Evolutionary conservation across 2,329 filamentous ascomycete species (phyloP), one percentile per base, ranked within the genome.

Genomic region (Chrysosporium queenslandicum): DNA sequence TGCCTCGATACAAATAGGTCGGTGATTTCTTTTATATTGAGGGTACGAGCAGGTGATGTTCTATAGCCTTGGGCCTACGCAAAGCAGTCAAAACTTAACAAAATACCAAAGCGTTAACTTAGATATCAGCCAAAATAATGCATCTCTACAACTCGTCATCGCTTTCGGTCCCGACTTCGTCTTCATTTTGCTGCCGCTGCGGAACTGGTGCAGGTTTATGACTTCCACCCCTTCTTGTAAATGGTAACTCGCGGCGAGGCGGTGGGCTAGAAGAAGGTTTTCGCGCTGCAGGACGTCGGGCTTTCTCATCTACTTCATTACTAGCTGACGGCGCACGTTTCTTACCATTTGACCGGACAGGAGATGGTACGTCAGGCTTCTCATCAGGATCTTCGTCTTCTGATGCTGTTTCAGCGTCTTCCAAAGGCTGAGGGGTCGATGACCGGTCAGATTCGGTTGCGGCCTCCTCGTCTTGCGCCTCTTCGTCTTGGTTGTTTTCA

Each of bases 171-270:
- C 63, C 64, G 4, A 49, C 56, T 29, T 55, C 58, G 46, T 39
- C 46, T 16, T 48, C 55, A 43, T 45, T 23, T 23, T 59, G 53
- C 12, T 50, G 52, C 29, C 25, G 49, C 42, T 53, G 39, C 8
- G 34, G 12, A 27, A 46, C 49, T 23, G 53, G 47, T 14, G 49
- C 47, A 3, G 53, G 18, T 39, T 52, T 53, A 5, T 25, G 34
- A 50, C 37, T 57, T 46, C 21, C 52, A 29, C 23, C 52, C 52
- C 55, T 62, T 53, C 58, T 64, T 1, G 57, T 53, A 57, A 74
- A 74, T 0, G 72, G 71, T 16, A 75, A 58, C 42, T 70, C 66
- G 55, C 71, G 66, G 41, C 63, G 64, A 1, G 71, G 71, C 11
- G 73, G 72, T 14, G 65, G 63, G 11, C 59, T 54, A 20, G 60